Evolutionary conservation across 2,329 filamentous ascomycete genomes (phyloP).

Genomic region (Colletotrichum abscissum): DNA sequence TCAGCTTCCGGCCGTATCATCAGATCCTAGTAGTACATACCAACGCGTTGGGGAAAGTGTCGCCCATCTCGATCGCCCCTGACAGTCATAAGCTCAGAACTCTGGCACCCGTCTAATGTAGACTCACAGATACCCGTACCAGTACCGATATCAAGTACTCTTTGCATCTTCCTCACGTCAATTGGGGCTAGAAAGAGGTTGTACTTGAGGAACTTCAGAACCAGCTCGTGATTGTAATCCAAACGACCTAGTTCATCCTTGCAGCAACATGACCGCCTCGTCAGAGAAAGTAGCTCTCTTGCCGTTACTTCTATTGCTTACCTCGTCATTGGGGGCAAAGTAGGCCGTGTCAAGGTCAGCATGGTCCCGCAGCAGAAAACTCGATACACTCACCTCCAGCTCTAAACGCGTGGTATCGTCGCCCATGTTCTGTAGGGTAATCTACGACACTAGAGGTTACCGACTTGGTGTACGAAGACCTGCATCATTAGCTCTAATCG

Average conservation of each 20-base stretch:
- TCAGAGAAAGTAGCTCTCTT: neutral
- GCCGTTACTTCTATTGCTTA: neutral
- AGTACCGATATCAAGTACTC: constrained; percentile 68
- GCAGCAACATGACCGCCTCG: neutral
- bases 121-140: constrained; percentile 69
- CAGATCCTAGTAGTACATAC: neutral
- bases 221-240: constrained; percentile 9
- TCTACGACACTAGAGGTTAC: constrained; percentile 19
- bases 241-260: constrained; percentile 22
- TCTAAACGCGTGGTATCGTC: constrained; percentile 32
- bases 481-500: neutral
- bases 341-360: constrained; percentile 32
- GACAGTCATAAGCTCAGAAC: neutral
- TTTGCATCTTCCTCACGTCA: constrained; percentile 29
- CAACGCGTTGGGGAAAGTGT: neutral
- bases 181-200: constrained; percentile 20
- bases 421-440: constrained; percentile 25
- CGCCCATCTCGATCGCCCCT: constrained; percentile 20
- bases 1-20: neutral
- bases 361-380: neutral
- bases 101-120: no score
- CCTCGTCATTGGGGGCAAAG: constrained; percentile 51
- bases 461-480: constrained; percentile 17
- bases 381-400: constrained; percentile 9
- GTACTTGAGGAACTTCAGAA: neutral